Conservation (phyloP, 1,284 basidiomycete genomes). For the Ceratobasidium sp. region DNA sequence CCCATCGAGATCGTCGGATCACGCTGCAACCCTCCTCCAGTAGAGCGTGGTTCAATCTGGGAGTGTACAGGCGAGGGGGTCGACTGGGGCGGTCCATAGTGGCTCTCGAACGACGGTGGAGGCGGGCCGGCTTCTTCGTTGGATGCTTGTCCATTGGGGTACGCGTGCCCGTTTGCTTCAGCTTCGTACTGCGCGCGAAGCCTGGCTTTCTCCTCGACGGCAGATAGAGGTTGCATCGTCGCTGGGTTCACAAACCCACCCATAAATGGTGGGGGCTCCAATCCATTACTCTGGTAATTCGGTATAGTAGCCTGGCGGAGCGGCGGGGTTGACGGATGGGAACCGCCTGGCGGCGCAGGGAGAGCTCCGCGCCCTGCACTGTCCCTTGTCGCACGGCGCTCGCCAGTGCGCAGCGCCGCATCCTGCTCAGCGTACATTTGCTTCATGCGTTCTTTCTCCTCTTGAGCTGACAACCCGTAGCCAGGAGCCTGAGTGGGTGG, state of each 20-base stretch:
- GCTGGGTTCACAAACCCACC: conserved; percentile 39
- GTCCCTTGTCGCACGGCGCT: conserved; percentile 37
- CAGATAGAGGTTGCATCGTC: conserved; percentile 64
- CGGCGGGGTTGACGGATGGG: not conserved
- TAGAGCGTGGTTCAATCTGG: conserved; percentile 42
- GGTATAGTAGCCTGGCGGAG: conserved; percentile 44
- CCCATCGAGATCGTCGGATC: conserved; percentile 51
- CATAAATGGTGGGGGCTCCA: conserved; percentile 27
- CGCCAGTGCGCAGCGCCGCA: conserved; percentile 59
- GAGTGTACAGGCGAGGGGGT: conserved; percentile 49
- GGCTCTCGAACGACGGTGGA: conserved; percentile 37
- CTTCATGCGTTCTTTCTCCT: conserved; percentile 58
- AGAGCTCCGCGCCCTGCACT: conserved; percentile 2
- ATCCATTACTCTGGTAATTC: conserved; percentile 3
- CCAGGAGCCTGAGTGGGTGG: conserved; percentile 57
- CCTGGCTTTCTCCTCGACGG: conserved; percentile 81
- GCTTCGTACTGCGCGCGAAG: conserved; percentile 73
- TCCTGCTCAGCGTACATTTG: conserved; percentile 71
- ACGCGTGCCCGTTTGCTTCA: conserved; percentile 56
- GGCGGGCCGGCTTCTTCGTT: conserved; percentile 34
- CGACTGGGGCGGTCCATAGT: conserved; percentile 20
- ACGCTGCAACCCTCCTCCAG: conserved; percentile 46
- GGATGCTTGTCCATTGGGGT: conserved; percentile 13
- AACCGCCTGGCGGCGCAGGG: conserved; percentile 32
- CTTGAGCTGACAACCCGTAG: conserved; percentile 32